Conservation (phyloP, 257 asterid genomes). For the Scutellaria baicalensis region DNA sequence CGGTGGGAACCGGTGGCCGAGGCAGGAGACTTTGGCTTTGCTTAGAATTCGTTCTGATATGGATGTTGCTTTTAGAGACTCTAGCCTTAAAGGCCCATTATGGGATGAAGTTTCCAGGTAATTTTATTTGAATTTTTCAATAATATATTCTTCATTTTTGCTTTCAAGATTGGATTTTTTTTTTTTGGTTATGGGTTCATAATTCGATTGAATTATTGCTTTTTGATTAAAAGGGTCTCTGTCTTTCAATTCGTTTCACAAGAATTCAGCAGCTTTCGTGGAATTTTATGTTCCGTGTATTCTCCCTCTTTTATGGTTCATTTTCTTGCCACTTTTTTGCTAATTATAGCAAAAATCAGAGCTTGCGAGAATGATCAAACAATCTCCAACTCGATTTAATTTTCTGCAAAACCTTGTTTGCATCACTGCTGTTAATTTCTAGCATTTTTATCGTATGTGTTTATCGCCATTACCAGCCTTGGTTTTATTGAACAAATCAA, state of each 20-base stretch:
- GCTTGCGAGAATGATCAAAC: too few relatives aligned
- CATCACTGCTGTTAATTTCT: slow-evolving; percentile 18
- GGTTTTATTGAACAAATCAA: slow-evolving; percentile 16
- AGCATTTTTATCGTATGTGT: neutral
- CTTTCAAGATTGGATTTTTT: neutral
- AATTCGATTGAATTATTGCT: slow-evolving; percentile 25
- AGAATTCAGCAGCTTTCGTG: slow-evolving; percentile 53
- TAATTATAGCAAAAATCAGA: slow-evolving; percentile 29
- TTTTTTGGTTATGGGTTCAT: slow-evolving; percentile 20
- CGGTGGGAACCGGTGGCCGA: slow-evolving; percentile 87
- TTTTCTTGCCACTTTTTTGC: slow-evolving; percentile 28
- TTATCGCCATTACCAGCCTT: neutral
- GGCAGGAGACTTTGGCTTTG: slow-evolving; percentile 82
- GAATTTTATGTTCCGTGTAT: slow-evolving; percentile 44
- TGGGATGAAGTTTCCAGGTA: slow-evolving; percentile 98
- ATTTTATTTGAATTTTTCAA: too few relatives aligned
- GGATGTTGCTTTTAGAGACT: slow-evolving; percentile 70
- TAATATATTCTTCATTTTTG: slow-evolving; percentile 10
- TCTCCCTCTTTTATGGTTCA: slow-evolving; percentile 18
- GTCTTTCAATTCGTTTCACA: slow-evolving; percentile 37
- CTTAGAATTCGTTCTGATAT: slow-evolving; percentile 80
- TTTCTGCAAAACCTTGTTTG: slow-evolving; percentile 6
- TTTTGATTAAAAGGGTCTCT: slow-evolving; percentile 21
- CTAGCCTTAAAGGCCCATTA: slow-evolving; percentile 90
- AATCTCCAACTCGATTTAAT: neutral